Evolutionary conservation across 768 basidiomycete species (phyloP).

Genomic region (Suillus tomentosus): DNA sequence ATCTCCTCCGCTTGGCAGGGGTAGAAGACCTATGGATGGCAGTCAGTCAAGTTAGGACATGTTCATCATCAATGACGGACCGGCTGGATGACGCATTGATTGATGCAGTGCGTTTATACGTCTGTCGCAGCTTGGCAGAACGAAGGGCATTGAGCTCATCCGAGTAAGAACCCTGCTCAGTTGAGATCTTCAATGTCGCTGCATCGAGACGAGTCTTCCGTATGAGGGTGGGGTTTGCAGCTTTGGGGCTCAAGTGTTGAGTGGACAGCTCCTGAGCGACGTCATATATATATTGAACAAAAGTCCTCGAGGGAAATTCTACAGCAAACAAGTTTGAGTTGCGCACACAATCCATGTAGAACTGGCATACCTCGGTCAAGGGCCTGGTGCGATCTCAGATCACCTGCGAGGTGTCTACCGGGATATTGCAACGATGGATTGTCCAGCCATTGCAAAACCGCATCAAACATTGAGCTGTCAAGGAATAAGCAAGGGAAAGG

Average conservation of each 20-base stretch:
- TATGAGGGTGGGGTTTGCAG: conserved; percentile 15
- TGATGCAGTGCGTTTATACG: conserved; percentile 47
- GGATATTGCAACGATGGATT: conserved; percentile 22
- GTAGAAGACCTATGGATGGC: conserved; percentile 30
- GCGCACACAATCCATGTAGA: background rate
- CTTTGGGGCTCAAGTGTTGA: conserved; percentile 15
- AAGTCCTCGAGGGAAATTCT: conserved; percentile 42
- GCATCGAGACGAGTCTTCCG: conserved; percentile 25
- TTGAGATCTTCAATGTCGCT: conserved; percentile 36
- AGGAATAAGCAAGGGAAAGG: conserved; percentile 7
- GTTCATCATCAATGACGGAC: conserved; percentile 32
- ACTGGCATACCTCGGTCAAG: conserved; percentile 29
- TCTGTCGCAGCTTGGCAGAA: conserved; percentile 44
- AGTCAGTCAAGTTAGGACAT: conserved; percentile 1
- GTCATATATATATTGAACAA: conserved; percentile 50
- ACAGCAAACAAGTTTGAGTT: conserved; percentile 13
- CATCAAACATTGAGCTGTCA: conserved; percentile 26
- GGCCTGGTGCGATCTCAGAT: conserved; percentile 27
- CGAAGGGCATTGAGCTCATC: conserved; percentile 40
- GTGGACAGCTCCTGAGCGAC: conserved; percentile 39
- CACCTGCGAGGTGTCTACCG: conserved; percentile 20
- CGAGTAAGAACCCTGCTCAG: conserved; percentile 35
- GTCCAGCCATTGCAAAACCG: conserved; percentile 29
- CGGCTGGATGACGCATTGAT: conserved; percentile 42
- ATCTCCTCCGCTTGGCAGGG: conserved; percentile 44